phyloP scores from a whole-genome alignment of 2,329 filamentous ascomycete genomes.

The Colletotrichum viniferum region DNA sequence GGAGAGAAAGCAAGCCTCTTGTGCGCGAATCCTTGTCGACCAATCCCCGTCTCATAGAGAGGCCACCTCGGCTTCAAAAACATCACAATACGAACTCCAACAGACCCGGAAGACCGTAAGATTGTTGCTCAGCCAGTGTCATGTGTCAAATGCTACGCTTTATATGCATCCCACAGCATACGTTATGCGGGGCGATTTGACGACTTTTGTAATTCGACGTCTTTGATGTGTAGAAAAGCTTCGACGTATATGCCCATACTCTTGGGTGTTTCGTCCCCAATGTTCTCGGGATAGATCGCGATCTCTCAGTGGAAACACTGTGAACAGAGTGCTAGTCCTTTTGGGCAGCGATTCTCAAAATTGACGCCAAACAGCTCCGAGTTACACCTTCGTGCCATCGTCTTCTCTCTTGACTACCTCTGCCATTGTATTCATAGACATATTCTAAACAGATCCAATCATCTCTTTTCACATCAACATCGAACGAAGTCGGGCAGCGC shows the following conservation, averaged over 20 bases:
- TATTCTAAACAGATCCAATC: neutral
- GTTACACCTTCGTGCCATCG: neutral
- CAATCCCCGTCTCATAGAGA: neutral
- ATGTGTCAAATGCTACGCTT: neutral
- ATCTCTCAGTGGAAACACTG: neutral
- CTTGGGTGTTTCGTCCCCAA: neutral
- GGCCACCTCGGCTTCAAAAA: neutral
- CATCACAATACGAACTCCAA: neutral
- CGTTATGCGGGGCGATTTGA: neutral
- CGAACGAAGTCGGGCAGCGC: neutral
- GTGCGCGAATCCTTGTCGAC: neutral
- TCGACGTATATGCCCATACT: accelerated
- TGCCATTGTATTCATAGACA: neutral
- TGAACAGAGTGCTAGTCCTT: accelerated
- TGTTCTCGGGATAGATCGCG: accelerated
- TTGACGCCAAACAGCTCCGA: accelerated
- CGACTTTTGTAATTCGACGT: accelerated
- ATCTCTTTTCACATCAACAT: accelerated
- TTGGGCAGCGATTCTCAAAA: neutral
- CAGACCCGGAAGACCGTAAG: neutral
- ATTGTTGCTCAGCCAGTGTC: neutral
- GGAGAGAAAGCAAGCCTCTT: neutral
- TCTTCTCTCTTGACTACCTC: accelerated
- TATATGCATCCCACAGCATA: neutral
- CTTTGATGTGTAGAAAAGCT: neutral